Evolutionary conservation across 1,284 basidiomycete genomes (phyloP).

Genomic region (Sphagnurus paluster): DNA sequence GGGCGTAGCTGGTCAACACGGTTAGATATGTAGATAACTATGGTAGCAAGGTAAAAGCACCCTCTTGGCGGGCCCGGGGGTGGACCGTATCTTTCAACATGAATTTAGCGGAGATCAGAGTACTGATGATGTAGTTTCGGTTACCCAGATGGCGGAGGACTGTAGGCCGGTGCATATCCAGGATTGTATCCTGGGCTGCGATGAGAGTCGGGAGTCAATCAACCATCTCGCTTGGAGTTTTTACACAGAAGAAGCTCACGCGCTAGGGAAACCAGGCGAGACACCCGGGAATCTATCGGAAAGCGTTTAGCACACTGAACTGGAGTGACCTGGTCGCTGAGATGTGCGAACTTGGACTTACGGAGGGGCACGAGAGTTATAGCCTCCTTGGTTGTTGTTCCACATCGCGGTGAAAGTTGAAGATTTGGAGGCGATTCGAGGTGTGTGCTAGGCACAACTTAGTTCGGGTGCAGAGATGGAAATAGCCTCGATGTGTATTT

Average conservation of each 20-base stretch:
- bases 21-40: conserved; percentile 1
- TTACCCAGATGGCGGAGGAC: conserved; percentile 19
- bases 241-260: neutral
- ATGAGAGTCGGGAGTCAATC: conserved; percentile 11
- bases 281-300: conserved; percentile 25
- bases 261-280: conserved; percentile 22
- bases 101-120: too few relatives aligned
- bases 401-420: too few relatives aligned
- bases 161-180: conserved; percentile 36
- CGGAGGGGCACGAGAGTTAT: conserved; percentile 19
- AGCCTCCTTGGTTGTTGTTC: conserved; percentile 23
- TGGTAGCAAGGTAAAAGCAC: too few relatives aligned
- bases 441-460: too few relatives aligned
- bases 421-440: too few relatives aligned
- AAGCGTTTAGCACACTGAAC: too few relatives aligned
- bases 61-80: too few relatives aligned
- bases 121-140: conserved; percentile 17
- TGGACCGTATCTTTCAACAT: too few relatives aligned
- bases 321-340: conserved; percentile 1
- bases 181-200: conserved; percentile 28
- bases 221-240: neutral
- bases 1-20: conserved; percentile 1
- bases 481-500: too few relatives aligned
- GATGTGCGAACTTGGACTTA: conserved; percentile 6
- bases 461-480: too few relatives aligned